These are phyloP conservation scores for Mucor lusitanicus DNA, from an alignment of 371 early-diverging fungal species.

Conservation along the genomic window DNA sequence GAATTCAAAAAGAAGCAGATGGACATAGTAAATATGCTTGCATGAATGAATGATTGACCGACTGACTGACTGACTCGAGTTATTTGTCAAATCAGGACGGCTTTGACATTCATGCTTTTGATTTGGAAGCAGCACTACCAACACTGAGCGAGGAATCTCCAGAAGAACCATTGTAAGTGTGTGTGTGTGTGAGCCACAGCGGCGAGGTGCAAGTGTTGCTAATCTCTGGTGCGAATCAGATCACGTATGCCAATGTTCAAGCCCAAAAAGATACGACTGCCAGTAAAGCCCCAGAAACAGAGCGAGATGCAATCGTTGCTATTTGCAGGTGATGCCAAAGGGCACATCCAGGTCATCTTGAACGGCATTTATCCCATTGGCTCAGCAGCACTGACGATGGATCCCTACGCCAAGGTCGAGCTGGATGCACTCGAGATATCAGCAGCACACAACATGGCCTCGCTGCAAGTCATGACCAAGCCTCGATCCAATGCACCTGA, in stretches of 20 bases:
- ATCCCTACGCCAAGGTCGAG: background rate
- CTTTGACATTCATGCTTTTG: constrained; percentile 20
- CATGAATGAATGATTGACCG: no score
- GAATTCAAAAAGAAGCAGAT: constrained; percentile 7
- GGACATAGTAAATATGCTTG: constrained; percentile 22
- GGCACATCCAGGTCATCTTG: constrained; percentile 15
- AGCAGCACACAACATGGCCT: background rate
- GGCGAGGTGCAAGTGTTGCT: background rate
- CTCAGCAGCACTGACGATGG: background rate
- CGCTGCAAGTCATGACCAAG: constrained; percentile 4
- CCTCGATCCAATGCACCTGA: background rate
- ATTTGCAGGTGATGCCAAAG: constrained; percentile 16
- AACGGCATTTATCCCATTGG: constrained; percentile 28
- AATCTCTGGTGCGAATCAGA: background rate
- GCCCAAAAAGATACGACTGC: constrained; percentile 7
- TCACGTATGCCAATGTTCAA: background rate
- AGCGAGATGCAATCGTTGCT: constrained; percentile 16
- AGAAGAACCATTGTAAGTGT: constrained; percentile 16
- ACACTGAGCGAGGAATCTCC: constrained; percentile 16
- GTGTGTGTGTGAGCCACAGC: background rate
- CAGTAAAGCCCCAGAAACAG: constrained; percentile 6
- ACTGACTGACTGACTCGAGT: background rate
- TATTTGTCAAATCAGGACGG: constrained; percentile 17
- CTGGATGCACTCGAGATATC: constrained; percentile 4
- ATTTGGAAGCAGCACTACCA: constrained; percentile 11